Percentiles rank a stretch among this genome's conserved stretches.
These are phyloP conservation scores for Platanus orientalis DNA, from an alignment of 164 flowering plant species.

Conservation along the genomic window DNA sequence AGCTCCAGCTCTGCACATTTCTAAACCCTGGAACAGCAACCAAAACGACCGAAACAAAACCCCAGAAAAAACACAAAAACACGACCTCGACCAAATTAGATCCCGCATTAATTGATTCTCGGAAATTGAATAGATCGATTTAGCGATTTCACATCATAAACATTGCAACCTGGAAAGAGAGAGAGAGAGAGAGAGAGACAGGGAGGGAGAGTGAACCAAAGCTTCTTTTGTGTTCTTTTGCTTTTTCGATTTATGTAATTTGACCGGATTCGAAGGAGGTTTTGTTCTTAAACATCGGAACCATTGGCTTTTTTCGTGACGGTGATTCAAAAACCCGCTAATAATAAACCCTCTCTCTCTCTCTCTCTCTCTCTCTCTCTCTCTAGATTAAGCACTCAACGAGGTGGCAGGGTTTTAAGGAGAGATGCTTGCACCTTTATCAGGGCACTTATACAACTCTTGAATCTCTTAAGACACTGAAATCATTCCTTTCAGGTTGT, in stretches of 20 bases:
- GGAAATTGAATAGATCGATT: constrained; percentile 17
- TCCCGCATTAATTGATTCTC: constrained; percentile 9
- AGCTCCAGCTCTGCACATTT: not conserved
- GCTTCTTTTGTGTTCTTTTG: constrained; percentile 1
- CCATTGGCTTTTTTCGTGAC: constrained; percentile 17
- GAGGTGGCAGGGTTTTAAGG: too few relatives aligned
- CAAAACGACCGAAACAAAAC: constrained; percentile 10
- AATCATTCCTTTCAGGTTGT: too few relatives aligned
- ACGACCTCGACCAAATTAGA: constrained; percentile 6
- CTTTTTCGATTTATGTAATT: not conserved
- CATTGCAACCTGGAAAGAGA: constrained; percentile 7
- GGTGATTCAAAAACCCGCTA: constrained; percentile 7
- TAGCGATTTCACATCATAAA: not conserved
- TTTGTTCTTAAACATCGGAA: constrained; percentile 15
- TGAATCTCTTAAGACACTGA: too few relatives aligned
- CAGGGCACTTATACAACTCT: too few relatives aligned
- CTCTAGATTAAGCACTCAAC: too few relatives aligned
- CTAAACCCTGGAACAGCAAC: constrained; percentile 3
- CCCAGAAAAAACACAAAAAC: constrained; percentile 14
- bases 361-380: constrained; percentile 4
- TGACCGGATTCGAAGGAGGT: constrained; percentile 18
- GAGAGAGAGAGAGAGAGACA: not conserved
- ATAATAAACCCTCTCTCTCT: not conserved
- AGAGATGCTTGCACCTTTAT: too few relatives aligned
- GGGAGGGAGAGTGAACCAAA: constrained; percentile 13